These are phyloP conservation scores for Eucalyptus cladocalyx DNA, from an alignment of 345 rosid species.

Conservation along the genomic window DNA sequence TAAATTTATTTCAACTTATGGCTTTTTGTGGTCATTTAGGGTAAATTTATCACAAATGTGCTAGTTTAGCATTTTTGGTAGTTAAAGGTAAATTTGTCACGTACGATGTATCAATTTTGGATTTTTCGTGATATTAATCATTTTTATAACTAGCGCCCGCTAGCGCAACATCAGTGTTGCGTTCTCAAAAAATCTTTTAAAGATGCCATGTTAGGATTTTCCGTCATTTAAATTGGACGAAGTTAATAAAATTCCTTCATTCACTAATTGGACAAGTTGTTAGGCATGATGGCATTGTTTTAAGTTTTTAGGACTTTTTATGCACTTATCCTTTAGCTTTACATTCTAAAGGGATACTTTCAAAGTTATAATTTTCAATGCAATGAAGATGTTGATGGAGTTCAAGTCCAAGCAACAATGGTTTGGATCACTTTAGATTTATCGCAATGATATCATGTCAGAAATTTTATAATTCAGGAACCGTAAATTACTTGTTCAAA, in stretches of 20 bases:
- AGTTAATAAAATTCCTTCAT: background rate
- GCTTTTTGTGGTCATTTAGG: no score
- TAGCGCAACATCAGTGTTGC: rapidly evolving
- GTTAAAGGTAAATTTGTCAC: rapidly evolving
- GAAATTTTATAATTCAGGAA: background rate
- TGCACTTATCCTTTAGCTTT: background rate
- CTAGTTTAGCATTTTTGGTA: no score
- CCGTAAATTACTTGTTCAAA: background rate
- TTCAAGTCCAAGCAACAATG: background rate
- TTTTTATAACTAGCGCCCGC: rapidly evolving
- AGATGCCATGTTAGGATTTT: background rate
- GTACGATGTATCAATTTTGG: rapidly evolving
- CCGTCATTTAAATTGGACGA: rapidly evolving
- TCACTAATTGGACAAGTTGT: background rate
- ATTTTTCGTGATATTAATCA: no score
- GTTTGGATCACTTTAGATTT: background rate
- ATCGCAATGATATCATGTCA: rapidly evolving
- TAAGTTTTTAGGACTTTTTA: background rate
- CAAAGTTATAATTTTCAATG: background rate
- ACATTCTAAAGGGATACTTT: background rate
- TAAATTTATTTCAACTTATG: no score
- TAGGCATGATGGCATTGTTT: background rate
- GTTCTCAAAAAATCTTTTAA: background rate
- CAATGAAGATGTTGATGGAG: background rate
- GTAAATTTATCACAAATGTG: rapidly evolving